Percentiles rank a stretch among this genome's conserved stretches.
phyloP scores from a whole-genome alignment of 2,329 filamentous ascomycete genomes.

The Beauveria asiatica region DNA sequence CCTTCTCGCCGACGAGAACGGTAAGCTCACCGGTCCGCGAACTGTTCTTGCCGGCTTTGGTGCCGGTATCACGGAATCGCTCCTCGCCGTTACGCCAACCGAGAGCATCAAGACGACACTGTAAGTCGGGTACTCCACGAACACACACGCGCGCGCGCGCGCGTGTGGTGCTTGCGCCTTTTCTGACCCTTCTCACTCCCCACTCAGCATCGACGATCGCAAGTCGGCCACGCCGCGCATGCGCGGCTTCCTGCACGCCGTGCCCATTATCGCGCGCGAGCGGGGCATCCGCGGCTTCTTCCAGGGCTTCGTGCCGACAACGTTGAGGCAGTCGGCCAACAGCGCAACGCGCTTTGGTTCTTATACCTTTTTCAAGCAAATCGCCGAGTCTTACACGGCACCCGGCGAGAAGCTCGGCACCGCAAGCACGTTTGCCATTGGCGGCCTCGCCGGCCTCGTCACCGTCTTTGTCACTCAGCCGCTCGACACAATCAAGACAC shows the following conservation, averaged over 20 bases:
- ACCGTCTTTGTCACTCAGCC: constrained; percentile 74
- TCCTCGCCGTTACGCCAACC: constrained; percentile 90
- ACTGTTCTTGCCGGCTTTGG: constrained; percentile 93
- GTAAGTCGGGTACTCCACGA: constrained; percentile 26
- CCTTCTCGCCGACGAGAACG: constrained; percentile 71
- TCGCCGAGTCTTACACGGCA: constrained; percentile 84
- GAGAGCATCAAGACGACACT: constrained; percentile 98
- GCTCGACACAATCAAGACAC: constrained; percentile 90
- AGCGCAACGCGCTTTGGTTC: constrained; percentile 83
- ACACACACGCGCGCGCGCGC: too few relatives aligned
- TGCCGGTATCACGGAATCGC: constrained; percentile 86
- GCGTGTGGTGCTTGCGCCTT: neutral
- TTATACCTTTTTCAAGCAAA: constrained; percentile 83
- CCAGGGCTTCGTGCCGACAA: constrained; percentile 92
- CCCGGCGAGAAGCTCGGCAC: constrained; percentile 92
- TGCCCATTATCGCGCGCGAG: constrained; percentile 77
- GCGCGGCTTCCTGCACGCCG: constrained; percentile 85
- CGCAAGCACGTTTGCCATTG: constrained; percentile 81
- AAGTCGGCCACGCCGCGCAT: constrained; percentile 80
- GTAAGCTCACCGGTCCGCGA: constrained; percentile 80
- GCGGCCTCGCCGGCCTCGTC: constrained; percentile 79
- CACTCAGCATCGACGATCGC: constrained; percentile 76
- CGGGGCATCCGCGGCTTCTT: constrained; percentile 89
- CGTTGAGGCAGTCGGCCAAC: constrained; percentile 89
- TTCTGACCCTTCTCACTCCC: neutral